Base-by-base conservation (phyloP, 2,329 filamentous ascomycete species). In the Stachybotrys chlorohalonatus region DNA sequence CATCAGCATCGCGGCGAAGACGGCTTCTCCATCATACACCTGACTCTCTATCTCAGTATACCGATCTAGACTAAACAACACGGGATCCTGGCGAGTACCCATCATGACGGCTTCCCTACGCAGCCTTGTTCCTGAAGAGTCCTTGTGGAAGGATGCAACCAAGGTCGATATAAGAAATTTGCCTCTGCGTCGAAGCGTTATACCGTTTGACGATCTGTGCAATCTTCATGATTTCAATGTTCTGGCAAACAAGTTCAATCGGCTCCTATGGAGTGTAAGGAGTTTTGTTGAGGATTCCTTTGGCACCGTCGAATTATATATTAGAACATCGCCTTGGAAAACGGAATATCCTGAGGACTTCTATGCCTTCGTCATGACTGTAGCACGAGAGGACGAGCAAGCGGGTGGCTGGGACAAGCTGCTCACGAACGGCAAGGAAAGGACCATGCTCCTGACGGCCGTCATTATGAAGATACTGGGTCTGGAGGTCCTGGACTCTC, bases 391-490 rank as follows among this genome's bases (percentile, higher is more conserved):
- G 11, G 63, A 67, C 42, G 56, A 60, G 5, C 56, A 60, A 1
- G 47, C 55, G 7, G 56, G 55, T 11, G 58, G 59, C 5, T 70
- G 68, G 69, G 66, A 64, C 13, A 58, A 55, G 30, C 54, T 71
- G 6, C 59, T 70, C 31, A 53, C 48, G 15, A 54, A 62, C 17
- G 49, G 51, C 13, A 46, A 52, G 0, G 62, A 67, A 51, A 62
- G 66, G 13, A 54, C 52, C 32, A 58, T 55, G 8, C 59, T 71
- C 1, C 53, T 70, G 45, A 51, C 59, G 17, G 68, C 63, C 4
- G 60, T 67, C n/a, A 58, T 71, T 31, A 61, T 66, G 57, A 63
- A 57, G 56, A 13, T 66, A 39, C 55, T 69, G 15, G 60, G 66
- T 9, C 55, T 55, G 4, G 52, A 61, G 1, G 57, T 68, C 16